These are phyloP conservation scores for Asterophora lycoperdoides DNA, from an alignment of 768 basidiomycete species.

Conservation along the genomic window DNA sequence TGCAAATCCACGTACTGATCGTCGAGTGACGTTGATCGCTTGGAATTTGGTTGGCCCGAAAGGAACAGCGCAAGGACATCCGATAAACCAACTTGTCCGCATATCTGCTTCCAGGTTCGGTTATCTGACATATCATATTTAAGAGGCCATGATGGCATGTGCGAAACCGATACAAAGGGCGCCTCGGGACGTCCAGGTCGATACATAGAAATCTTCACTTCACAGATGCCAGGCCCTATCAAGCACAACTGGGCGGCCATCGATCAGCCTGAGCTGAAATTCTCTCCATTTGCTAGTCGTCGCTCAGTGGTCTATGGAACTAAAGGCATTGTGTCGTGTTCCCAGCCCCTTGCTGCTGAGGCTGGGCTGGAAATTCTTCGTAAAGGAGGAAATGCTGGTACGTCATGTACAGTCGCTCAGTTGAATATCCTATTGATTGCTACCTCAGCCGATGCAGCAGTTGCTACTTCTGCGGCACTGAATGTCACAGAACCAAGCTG, in stretches of 20 bases:
- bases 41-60: no score
- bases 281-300: constrained; percentile 76
- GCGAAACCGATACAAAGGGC: no score
- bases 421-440: neutral
- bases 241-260: constrained; percentile 55
- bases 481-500: constrained; percentile 87
- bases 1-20: no score
- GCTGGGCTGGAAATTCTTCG: constrained; percentile 89
- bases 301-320: constrained; percentile 86
- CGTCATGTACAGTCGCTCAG: constrained; percentile 8
- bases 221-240: no score
- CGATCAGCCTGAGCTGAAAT: constrained; percentile 58
- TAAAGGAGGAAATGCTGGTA: constrained; percentile 95
- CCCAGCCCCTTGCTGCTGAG: constrained; percentile 88
- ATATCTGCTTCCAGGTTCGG: no score
- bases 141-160: no score
- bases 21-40: no score
- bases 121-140: no score
- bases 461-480: constrained; percentile 87
- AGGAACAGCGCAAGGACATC: no score
- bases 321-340: constrained; percentile 83
- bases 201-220: no score
- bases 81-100: no score
- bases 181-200: no score
- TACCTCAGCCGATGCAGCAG: constrained; percentile 90